Percentiles rank a stretch among this genome's conserved stretches.
Evolutionary conservation across 495 filamentous ascomycete genomes (phyloP).

Genomic region (Thozetella sp.): DNA sequence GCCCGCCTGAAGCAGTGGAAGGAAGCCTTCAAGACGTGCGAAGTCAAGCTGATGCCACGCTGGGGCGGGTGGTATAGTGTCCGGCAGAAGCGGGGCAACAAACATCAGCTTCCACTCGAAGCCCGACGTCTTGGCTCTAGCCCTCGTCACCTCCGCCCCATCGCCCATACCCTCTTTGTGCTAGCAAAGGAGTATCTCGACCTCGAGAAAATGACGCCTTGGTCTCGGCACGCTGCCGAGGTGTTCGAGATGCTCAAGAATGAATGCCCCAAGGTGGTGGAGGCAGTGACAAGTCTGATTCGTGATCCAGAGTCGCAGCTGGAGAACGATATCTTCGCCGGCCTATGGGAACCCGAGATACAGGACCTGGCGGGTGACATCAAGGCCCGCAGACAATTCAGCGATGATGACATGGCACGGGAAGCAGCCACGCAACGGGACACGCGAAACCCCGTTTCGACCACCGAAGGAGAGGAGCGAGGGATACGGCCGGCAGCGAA

Average conservation of each 20-base stretch:
- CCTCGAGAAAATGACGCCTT: slow-evolving; percentile 30
- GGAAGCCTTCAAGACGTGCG: slow-evolving; percentile 68
- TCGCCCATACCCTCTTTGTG: slow-evolving; percentile 35
- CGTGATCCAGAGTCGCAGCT: slow-evolving; percentile 21
- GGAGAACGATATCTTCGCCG: slow-evolving; percentile 24
- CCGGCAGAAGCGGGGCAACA: slow-evolving; percentile 14
- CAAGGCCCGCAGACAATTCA: background rate
- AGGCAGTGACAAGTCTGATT: slow-evolving; percentile 39
- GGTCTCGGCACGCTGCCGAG: slow-evolving; percentile 26
- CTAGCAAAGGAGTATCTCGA: slow-evolving; percentile 39
- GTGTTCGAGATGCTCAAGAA: slow-evolving; percentile 21
- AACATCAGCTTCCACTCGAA: slow-evolving; percentile 31
- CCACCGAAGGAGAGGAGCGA: too few relatives aligned
- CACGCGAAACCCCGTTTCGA: background rate
- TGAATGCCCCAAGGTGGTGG: slow-evolving; percentile 24
- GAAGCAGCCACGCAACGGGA: slow-evolving; percentile 2
- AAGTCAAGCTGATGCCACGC: slow-evolving; percentile 70
- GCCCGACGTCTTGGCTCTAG: slow-evolving; percentile 28
- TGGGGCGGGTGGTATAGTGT: slow-evolving; percentile 69
- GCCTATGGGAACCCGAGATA: background rate
- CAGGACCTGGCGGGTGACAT: background rate
- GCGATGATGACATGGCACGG: background rate
- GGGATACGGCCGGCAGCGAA: too few relatives aligned
- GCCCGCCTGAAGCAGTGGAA: slow-evolving; percentile 37
- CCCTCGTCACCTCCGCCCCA: slow-evolving; percentile 32